Base-by-base conservation (phyloP, 345 rosid genomes). In the Salix brachista region DNA sequence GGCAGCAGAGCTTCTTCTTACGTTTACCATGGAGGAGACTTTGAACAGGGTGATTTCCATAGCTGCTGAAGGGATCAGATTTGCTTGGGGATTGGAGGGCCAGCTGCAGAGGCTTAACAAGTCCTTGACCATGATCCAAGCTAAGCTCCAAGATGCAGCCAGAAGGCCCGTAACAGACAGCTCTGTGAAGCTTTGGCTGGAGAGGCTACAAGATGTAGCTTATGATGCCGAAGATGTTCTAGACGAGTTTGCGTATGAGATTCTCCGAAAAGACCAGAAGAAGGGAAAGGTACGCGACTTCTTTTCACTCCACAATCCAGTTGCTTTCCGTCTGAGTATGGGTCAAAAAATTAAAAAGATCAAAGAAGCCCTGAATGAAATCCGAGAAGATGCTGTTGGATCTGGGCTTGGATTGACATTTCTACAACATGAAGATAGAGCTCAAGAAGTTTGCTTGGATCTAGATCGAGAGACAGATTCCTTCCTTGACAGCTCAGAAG, bases 151-250 rank as follows among this genome's bases (percentile, higher is more conserved):
- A 32, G 77, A 42, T 12, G 48, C 12, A 44, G 48, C 48, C 48
- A 44, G 46, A 69, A 9, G 72, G 68, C 12, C 36, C 36, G 23
- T 6, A 41, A 34, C 28, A 23, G 32, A 18, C 41, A 39, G 37
- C 9, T 9, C 50, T 92, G 99, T 94, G 97, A 85, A 96, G 99
- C 87, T 86, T 96, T 82, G 97, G 72, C 50, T 88, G 36, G 98
- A 96, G 89, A 87, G 98, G 91, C 93, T 96, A 18, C 95, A 97
- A 80, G 99, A 83, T 88, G 71, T 36, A 5, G 78, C 72, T 67
- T 50, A 75, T 37, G 72, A 67, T 1, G 71, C 78, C 4, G 4
- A 32, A 32, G 34, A 32, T 32, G 34, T 32, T 32, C 34, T 32
- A 32, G 34, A 32, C 34, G 61, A 70, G 9, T 48, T 70, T 9